Base-by-base conservation (phyloP, 352 stramenopile genomes). In the Phytophthora cactorum region DNA sequence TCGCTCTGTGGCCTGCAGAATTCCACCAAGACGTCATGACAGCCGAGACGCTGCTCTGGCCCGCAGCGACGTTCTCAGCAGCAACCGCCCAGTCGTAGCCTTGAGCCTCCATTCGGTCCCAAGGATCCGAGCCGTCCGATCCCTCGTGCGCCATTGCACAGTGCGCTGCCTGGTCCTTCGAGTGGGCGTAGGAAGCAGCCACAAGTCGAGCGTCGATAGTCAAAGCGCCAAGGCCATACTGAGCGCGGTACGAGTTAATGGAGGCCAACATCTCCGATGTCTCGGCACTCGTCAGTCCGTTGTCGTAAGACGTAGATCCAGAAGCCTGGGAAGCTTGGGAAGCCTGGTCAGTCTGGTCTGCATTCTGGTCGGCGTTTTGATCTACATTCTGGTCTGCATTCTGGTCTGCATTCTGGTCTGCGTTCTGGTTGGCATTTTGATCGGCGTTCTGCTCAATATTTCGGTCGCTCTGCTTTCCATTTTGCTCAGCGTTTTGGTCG, bases 11-110 rank as follows among this genome's bases (percentile, higher is more conserved):
- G 0, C 76, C 76, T 1, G 47, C n/a, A 46, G 80, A 89, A 44
- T 86, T 84, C 77, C 77, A 82, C 79, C 77, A 88, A 7, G 74
- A 77, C 0, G 38, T 78, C 75, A 88, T 89, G 25, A 86, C 78
- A 17, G 52, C 45, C 7, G 68, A 52, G 1, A 89, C 75, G 8
- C 56, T 70, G 10, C 53, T 46, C 44, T 84, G 79, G 0, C 81
- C 81, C 0, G 78, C 77, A 39, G 78, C 78, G n/a, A 89, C 77
- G 54, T 89, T 89, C 65, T 89, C 81, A 1, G 69, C 75, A 25
- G 70, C 60, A 9, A 69, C 56, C 5, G 29, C 61, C 79, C 79
- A 88, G 28, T 75, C 47, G 63, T 82, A 89, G 12, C 74, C 74
- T 8, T 77, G 58, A 3, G 32, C 54, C 10, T 67, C 46, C 32